phyloP scores from a whole-genome alignment of 768 basidiomycete genomes.

The Coprinellus micaceus region DNA sequence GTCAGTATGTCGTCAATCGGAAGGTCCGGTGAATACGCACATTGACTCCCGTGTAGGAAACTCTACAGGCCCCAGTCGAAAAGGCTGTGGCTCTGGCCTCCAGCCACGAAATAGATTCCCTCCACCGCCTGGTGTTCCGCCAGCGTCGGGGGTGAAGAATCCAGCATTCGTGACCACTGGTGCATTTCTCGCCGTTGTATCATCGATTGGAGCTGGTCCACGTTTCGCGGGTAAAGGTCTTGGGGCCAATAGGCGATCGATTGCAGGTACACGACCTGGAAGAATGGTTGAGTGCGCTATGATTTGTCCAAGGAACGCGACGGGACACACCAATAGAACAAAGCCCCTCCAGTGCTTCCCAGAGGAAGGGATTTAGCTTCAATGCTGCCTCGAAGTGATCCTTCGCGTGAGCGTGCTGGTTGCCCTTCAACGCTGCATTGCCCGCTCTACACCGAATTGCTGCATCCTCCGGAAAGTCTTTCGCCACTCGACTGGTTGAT shows the following conservation, averaged over 20 bases:
- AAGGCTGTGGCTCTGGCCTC: constrained; percentile 54
- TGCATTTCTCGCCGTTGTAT: constrained; percentile 38
- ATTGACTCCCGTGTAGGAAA: constrained; percentile 55
- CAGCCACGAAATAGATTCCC: constrained; percentile 56
- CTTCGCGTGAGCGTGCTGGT: constrained; percentile 70
- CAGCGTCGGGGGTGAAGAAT: constrained; percentile 69
- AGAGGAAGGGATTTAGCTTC: constrained; percentile 70
- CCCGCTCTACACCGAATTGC: constrained; percentile 76
- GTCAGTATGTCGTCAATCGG: not conserved
- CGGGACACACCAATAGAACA: constrained; percentile 64
- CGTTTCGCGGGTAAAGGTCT: constrained; percentile 51
- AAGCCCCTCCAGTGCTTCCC: constrained; percentile 91
- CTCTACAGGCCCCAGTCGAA: constrained; percentile 45
- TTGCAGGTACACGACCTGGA: constrained; percentile 63
- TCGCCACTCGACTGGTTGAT: constrained; percentile 48
- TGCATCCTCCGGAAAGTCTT: constrained; percentile 67
- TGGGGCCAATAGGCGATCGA: constrained; percentile 71
- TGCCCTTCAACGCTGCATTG: constrained; percentile 71
- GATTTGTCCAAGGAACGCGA: not conserved
- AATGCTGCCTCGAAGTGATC: constrained; percentile 70
- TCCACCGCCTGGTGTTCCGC: constrained; percentile 35
- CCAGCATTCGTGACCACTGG: constrained; percentile 64
- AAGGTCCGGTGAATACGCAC: constrained; percentile 35
- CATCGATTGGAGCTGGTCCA: constrained; percentile 46
- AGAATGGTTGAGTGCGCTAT: constrained; percentile 13